phyloP scores from a whole-genome alignment of 768 basidiomycete genomes.

The Hygrophoropsis aurantiaca region DNA sequence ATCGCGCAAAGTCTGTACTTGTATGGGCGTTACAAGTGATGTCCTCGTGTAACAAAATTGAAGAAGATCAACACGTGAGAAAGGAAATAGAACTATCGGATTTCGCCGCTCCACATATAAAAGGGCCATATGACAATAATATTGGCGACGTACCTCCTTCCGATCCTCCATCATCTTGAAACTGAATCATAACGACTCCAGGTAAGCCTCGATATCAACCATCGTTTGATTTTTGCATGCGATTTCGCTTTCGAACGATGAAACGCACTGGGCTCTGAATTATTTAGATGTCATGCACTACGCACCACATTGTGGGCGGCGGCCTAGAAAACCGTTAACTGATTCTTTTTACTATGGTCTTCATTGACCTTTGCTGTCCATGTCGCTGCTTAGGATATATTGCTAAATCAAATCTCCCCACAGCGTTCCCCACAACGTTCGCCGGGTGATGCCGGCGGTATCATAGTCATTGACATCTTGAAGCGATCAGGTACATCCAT shows the following conservation, averaged over 20 bases:
- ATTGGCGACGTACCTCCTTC: not conserved
- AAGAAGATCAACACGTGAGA: slow-evolving; percentile 1
- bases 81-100: slow-evolving; percentile 1
- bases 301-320: slow-evolving; percentile 45
- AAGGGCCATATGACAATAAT: not conserved
- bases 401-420: too few relatives aligned
- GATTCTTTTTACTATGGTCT: slow-evolving; percentile 33
- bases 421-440: too few relatives aligned
- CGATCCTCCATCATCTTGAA: not conserved
- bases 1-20: too few relatives aligned
- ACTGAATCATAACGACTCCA: not conserved
- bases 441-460: too few relatives aligned
- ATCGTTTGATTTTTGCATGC: too few relatives aligned
- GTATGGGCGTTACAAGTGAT: too few relatives aligned
- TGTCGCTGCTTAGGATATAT: too few relatives aligned
- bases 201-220: not conserved
- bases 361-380: not conserved
- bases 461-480: too few relatives aligned
- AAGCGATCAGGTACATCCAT: too few relatives aligned
- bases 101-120: slow-evolving; percentile 8
- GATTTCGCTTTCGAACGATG: slow-evolving; percentile 31
- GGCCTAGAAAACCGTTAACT: slow-evolving; percentile 69
- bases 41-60: too few relatives aligned
- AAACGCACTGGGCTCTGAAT: slow-evolving; percentile 68
- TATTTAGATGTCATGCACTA: slow-evolving; percentile 50